Base-by-base conservation (phyloP, 129 eudicot genomes). In the Calendula officinalis region DNA sequence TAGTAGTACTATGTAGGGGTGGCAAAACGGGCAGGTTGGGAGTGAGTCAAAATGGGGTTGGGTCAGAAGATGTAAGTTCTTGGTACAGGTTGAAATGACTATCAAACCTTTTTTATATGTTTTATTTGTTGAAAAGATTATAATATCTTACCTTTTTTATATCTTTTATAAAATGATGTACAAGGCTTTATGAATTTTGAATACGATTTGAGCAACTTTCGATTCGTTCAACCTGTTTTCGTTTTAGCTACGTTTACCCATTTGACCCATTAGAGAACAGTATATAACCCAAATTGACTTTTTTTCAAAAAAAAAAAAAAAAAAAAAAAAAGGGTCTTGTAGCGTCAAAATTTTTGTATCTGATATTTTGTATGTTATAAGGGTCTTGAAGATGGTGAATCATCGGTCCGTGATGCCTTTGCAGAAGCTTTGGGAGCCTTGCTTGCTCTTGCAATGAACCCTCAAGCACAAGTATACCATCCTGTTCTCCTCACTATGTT, bases 361-460 rank as follows among this genome's bases (percentile, higher is more conserved):
- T 68, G 62, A 36, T 14, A 14, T 57, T 46, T 41, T 53, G 47
- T 62, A 34, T 67, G 37, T 63, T 56, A 33, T 17, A 67, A 91
- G 98, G 96, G 96, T 56, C 96, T 91, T 75, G 96, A 91, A 62
- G 95, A 91, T 85, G 88, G 91, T 33, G 79, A 81, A 62, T 76
- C 89, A 75, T 76, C 95, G 38, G 95, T 91, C 71, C 87, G 98
- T 71, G 96, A 91, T 79, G 86, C 98, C 16, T 91, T 91, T 75
- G 95, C 96, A 64, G 98, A 88, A 77, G 94, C 98, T 58, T 77
- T 91, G 73, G 98, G 98, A 60, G 84, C 95, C 55, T 60, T 91
- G 78, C 95, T 91, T 68, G 98, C 96, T 77, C 98, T 91, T 72
- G 96, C 84, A 67, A 80, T 88, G 95, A 91, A 91, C 53, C 96